Evolutionary conservation across 2,329 filamentous ascomycete species (phyloP), one percentile per base, ranked within the genome.

Genomic region (Talaromyces pinophilus): DNA sequence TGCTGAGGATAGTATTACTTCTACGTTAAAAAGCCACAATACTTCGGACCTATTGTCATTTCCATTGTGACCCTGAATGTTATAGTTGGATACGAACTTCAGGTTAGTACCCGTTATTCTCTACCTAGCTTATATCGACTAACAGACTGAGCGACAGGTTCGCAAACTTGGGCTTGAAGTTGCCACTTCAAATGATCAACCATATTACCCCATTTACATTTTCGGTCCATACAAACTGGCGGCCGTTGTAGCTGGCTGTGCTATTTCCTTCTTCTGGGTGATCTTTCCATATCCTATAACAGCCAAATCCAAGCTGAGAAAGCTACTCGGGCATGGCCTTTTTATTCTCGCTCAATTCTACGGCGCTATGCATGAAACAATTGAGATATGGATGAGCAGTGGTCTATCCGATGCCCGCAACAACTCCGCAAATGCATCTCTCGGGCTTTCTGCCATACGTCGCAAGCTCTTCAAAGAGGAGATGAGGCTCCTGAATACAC

Each of bases 1-100:
- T 5, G n/a, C 5, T 87, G 44, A 84, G 86, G 70, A 75, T 75
- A 69, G 52, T 71, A 28, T 10, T 28, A 10, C 28, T 13, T 42
- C 28, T 28, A 15, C 15, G 11, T 33, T 8, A 17, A n/a, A 8
- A 35, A 1, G 48, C 25, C 40, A 13, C 13, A 46, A 17, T 15
- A 33, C 42, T 33, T 60, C 10, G 57, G 30, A n/a, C 35, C 57
- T 13, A 30, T 7, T 44, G 57, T 60, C 17, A 60, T 60, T 11
- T 25, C 40, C 15, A 46, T 46, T 44, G 25, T 28, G 40, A n/a
- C 57, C 1, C n/a, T 60, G 25, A 60, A 60, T 46, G 38, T 11
- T 1, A 60, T 30, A n/a, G 28, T 60, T 15, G 11, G 38, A 6
- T n/a, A 40, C 22, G n/a, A 42, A 11, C 59, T 42, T 5, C 55